Evolutionary conservation across 495 filamentous ascomycete genomes (phyloP), one percentile per base, ranked within the genome.

Genomic region (Aspergillus ostianus): DNA sequence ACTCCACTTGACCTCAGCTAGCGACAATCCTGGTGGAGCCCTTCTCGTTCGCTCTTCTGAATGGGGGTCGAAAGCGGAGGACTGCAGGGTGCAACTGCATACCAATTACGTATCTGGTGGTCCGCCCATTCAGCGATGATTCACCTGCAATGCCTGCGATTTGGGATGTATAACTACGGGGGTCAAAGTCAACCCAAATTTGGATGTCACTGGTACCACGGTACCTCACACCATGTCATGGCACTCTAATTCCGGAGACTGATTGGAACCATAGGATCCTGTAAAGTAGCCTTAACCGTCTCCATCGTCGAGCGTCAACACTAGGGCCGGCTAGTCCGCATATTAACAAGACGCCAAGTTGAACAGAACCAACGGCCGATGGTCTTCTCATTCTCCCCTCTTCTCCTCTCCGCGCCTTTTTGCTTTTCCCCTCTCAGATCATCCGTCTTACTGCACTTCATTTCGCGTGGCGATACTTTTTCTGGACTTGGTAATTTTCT

Each of bases 51-150:
- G 26, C 23, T 17, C 50, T 30, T 17, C 50, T 9, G 21, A 52
- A 50, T 21, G 48, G 48, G 18, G 4, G 47, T 20, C 21, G 27
- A 26, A 36, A 15, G 19, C 51, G 23, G 23, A 26, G 23, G 23
- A 12, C 30, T 53, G 15, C 13, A 54, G 7, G 30, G n/a, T 36
- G 52, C 20, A 26, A 13, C 51, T 53, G 51, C 52, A 54, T 54
- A 45, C n/a, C 7, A 54, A 29, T 45, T 54, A 54, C 52, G 52
- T 54, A 54, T 36, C 15, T 4, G n/a, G 21, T 19, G 47, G 47
- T 10, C 18, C 36, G 36, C 10, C 36, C 36, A 15, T 41, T 41
- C 0, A 15, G 36, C 36, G 36, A 17, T 17, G 13, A 17, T 36
- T 6, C 32, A n/a, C n/a, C n/a, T n/a, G n/a, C n/a, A n/a, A n/a